phyloP scores from a whole-genome alignment of 225 moss, liverwort and hornwort genomes.

The Antitrichia curtipendula region DNA sequence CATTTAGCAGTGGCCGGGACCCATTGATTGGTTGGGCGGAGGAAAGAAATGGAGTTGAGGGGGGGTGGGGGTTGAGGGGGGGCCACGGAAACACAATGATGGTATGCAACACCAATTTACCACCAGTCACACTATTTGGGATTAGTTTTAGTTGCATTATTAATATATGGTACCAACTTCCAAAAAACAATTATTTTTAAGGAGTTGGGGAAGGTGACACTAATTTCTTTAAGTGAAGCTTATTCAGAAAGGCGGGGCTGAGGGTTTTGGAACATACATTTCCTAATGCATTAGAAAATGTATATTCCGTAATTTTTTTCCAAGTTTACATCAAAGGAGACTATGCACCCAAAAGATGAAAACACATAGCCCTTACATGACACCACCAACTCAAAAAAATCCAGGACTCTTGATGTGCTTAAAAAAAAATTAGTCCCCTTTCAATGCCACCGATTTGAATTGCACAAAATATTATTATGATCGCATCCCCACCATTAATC shows the following conservation, averaged over 20 bases:
- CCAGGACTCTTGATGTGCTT: too few species aligned
- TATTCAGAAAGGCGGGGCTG: too few species aligned
- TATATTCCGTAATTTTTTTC: neutral
- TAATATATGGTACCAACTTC: neutral
- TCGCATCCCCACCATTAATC: too few species aligned
- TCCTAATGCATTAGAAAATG: neutral
- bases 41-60: neutral
- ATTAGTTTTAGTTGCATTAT: neutral
- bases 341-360: too few species aligned
- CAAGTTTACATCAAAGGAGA: neutral
- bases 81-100: neutral
- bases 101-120: neutral
- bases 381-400: too few species aligned
- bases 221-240: too few species aligned
- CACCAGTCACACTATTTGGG: neutral
- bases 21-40: neutral
- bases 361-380: too few species aligned
- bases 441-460: too few species aligned
- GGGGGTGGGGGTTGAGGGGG: too few species aligned
- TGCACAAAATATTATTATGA: too few species aligned
- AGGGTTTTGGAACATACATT: rapidly evolving
- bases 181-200: neutral
- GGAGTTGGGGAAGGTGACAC: neutral
- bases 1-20: neutral
- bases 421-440: too few species aligned